Percentiles rank a stretch among this genome's conserved stretches.
phyloP scores from a whole-genome alignment of 352 stramenopile genomes.

The Globisporangium cylindrosporum region DNA sequence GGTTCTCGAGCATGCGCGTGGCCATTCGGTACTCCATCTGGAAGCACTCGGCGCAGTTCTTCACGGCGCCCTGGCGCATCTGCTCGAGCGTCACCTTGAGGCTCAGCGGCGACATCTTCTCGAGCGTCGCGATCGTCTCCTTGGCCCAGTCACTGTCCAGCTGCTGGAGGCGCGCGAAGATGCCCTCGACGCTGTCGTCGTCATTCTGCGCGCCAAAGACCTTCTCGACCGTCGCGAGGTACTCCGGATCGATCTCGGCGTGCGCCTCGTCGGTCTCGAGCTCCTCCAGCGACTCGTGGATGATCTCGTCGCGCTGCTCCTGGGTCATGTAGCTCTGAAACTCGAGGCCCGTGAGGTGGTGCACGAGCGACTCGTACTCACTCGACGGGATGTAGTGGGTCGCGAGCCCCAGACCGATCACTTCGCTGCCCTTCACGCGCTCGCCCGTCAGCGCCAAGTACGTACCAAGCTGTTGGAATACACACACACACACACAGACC shows the following conservation, averaged over 20 bases:
- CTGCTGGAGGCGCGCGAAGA: slow-evolving; percentile 54
- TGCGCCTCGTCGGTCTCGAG: slow-evolving; percentile 84
- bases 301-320: slow-evolving; percentile 82
- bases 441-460: slow-evolving; percentile 95
- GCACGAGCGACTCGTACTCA: slow-evolving; percentile 85
- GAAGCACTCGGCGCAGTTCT: slow-evolving; percentile 89
- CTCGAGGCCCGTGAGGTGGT: slow-evolving; percentile 82
- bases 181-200: slow-evolving; percentile 72
- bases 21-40: slow-evolving; percentile 93
- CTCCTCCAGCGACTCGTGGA: slow-evolving; percentile 72
- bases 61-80: slow-evolving; percentile 85
- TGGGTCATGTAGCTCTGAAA: slow-evolving; percentile 70
- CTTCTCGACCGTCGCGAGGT: slow-evolving; percentile 69
- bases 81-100: slow-evolving; percentile 94
- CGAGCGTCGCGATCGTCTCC: slow-evolving; percentile 79
- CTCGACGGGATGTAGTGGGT: slow-evolving; percentile 95
- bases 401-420: slow-evolving; percentile 92
- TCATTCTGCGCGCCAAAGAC: slow-evolving; percentile 77
- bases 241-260: slow-evolving; percentile 75
- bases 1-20: slow-evolving; percentile 81
- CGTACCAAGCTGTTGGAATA: slow-evolving; percentile 66
- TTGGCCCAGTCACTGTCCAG: slow-evolving; percentile 70
- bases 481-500: slow-evolving; percentile 2
- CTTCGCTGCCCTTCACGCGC: slow-evolving; percentile 86
- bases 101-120: slow-evolving; percentile 91